These are phyloP conservation scores for Hydrangea macrophylla DNA, from an alignment of 148 eudicot species.

Conservation along the genomic window DNA sequence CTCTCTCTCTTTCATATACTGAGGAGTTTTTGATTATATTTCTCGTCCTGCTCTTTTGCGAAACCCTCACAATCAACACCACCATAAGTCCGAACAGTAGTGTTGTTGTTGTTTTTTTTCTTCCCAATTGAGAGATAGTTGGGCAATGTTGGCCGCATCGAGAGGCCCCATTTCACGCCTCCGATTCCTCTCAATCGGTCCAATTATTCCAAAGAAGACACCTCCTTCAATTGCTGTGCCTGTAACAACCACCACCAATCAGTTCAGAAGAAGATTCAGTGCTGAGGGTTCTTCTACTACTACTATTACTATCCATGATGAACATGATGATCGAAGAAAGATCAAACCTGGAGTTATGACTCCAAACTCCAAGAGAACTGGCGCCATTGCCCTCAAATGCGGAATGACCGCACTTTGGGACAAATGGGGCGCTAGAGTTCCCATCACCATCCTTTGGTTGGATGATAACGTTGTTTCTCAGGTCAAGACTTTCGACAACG, in stretches of 20 bases:
- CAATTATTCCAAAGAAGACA: slow-evolving; percentile 9
- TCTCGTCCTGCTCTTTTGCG: neutral
- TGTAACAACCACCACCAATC: neutral
- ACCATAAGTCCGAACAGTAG: neutral
- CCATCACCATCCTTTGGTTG: slow-evolving; percentile 71
- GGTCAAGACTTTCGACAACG: slow-evolving; percentile 86
- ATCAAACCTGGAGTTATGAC: slow-evolving; percentile 60
- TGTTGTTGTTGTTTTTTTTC: neutral
- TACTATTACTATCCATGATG: slow-evolving; percentile 17
- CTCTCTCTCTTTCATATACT: neutral
- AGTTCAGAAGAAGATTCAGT: slow-evolving; percentile 39
- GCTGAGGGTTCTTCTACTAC: slow-evolving; percentile 18
- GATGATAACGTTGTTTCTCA: slow-evolving; percentile 91
- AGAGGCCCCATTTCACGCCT: slow-evolving; percentile 60
- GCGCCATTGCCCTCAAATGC: slow-evolving; percentile 80
- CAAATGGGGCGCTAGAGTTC: slow-evolving; percentile 90
- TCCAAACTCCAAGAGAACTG: slow-evolving; percentile 65
- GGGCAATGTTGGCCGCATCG: slow-evolving; percentile 44
- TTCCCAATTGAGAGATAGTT: neutral
- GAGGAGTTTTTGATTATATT: too few relatives aligned
- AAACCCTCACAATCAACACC: neutral
- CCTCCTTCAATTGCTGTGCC: neutral
- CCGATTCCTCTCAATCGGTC: slow-evolving; percentile 30
- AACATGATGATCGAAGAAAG: slow-evolving; percentile 51
- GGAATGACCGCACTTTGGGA: slow-evolving; percentile 97